Percentiles rank a stretch among this genome's conserved stretches.
These are phyloP conservation scores for Metschnikowia borealis DNA, from an alignment of 805 yeast genomes.

Conservation along the genomic window DNA sequence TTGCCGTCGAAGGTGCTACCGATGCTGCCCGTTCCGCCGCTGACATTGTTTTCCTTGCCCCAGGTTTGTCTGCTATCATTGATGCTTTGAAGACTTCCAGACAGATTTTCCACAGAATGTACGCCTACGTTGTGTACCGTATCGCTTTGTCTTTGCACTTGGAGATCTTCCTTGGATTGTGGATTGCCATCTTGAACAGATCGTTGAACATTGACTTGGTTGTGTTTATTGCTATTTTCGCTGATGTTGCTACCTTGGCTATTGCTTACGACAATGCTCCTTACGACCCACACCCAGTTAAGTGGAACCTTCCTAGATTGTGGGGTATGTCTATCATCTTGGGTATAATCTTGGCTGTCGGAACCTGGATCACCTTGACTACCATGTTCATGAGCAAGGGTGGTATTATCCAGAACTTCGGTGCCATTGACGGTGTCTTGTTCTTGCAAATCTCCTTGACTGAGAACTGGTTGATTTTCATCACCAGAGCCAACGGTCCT, in stretches of 20 bases:
- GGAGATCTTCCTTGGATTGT: conserved; percentile 91
- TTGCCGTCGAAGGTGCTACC: conserved; percentile 97
- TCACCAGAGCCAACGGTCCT: conserved; percentile 96
- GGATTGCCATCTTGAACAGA: conserved; percentile 91
- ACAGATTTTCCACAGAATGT: conserved; percentile 98
- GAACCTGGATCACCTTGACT: conserved; percentile 92
- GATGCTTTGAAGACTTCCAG: conserved; percentile 90
- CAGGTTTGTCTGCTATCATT: conserved; percentile 92
- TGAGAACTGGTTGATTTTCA: conserved; percentile 96
- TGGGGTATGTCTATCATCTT: conserved; percentile 94
- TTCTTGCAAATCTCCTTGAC: conserved; percentile 92
- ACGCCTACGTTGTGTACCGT: conserved; percentile 96
- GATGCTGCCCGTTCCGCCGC: conserved; percentile 98
- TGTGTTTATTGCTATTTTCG: conserved; percentile 95
- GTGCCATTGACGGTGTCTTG: conserved; percentile 88
- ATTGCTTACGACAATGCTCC: conserved; percentile 98
- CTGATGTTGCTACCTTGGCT: conserved; percentile 95
- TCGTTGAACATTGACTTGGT: conserved; percentile 85
- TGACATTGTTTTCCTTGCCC: conserved; percentile 89
- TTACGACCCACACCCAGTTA: conserved; percentile 86
- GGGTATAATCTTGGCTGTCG: conserved; percentile 83
- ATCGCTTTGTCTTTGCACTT: conserved; percentile 92
- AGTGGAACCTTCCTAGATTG: conserved; percentile 95
- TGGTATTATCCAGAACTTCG: conserved; percentile 95
- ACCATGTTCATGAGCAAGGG: conserved; percentile 88